These are phyloP conservation scores for Colletotrichum lini DNA, from an alignment of 2,329 filamentous ascomycete genomes.

Conservation along the genomic window DNA sequence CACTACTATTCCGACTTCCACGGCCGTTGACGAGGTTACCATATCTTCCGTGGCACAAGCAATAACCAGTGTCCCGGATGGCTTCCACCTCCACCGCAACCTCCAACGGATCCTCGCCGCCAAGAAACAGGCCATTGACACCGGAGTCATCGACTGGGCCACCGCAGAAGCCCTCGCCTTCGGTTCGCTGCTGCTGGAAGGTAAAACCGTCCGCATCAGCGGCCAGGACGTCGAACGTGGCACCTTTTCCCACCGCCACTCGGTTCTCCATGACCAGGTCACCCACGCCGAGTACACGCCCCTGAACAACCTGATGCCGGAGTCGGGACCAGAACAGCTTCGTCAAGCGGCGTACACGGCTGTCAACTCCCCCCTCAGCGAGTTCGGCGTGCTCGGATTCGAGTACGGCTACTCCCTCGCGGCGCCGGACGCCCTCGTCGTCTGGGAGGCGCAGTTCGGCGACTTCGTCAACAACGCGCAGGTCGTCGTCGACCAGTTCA, in stretches of 20 bases:
- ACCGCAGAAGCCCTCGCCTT: constrained; percentile 97
- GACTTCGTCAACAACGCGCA: constrained; percentile 99
- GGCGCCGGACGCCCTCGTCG: constrained; percentile 94
- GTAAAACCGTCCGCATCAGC: constrained; percentile 96
- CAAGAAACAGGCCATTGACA: constrained; percentile 89
- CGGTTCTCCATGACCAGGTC: constrained; percentile 97
- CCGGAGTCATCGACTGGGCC: constrained; percentile 97
- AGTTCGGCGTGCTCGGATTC: constrained; percentile 86
- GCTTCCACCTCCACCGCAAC: constrained; percentile 92
- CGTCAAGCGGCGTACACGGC: constrained; percentile 92
- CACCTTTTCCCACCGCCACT: constrained; percentile 98
- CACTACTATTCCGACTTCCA: constrained; percentile 81
- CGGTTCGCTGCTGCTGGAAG: constrained; percentile 89
- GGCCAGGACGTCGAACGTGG: constrained; percentile 99
- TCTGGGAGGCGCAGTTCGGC: constrained; percentile 99
- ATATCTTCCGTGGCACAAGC: constrained; percentile 85
- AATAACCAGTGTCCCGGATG: constrained; percentile 84
- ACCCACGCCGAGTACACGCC: constrained; percentile 93
- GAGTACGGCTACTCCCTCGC: constrained; percentile 98
- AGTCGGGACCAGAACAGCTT: constrained; percentile 62
- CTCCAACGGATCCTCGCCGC: constrained; percentile 93
- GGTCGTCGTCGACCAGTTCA: constrained; percentile 98
- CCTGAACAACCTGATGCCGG: constrained; percentile 82
- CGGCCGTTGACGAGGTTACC: constrained; percentile 73
- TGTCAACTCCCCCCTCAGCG: constrained; percentile 89